These are phyloP conservation scores for Plantago ovata DNA, from an alignment of 257 asterid species.

Conservation along the genomic window DNA sequence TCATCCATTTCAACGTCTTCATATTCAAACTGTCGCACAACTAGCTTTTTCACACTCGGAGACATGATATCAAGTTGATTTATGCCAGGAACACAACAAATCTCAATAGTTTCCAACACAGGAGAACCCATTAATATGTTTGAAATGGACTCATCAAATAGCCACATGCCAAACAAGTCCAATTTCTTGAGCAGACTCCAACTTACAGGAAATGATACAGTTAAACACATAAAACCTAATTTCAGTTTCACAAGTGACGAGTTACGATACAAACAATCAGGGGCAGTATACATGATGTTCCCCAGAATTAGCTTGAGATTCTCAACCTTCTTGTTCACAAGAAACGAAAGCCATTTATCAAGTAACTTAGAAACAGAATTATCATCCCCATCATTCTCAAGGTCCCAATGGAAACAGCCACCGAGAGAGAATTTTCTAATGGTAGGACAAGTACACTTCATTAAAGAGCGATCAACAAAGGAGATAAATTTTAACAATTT, in stretches of 20 bases:
- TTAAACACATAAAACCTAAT: not conserved
- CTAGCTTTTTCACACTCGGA: not conserved
- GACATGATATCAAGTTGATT: not conserved
- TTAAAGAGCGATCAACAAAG: too few species aligned
- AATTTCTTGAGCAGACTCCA: not conserved
- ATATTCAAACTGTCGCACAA: not conserved
- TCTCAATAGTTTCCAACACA: not conserved
- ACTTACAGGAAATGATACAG: not conserved
- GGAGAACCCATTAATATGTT: not conserved
- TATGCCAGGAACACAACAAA: not conserved
- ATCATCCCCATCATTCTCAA: too few species aligned
- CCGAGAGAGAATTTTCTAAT: too few species aligned
- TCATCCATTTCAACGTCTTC: not conserved
- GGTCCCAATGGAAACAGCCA: too few species aligned
- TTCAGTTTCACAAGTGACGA: not conserved
- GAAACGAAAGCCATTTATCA: too few species aligned
- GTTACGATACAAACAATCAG: slow-evolving; percentile 1
- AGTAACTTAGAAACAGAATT: too few species aligned
- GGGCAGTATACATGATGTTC: not conserved
- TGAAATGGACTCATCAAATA: not conserved
- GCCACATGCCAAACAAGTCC: not conserved
- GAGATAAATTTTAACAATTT: too few species aligned
- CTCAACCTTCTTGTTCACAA: too few species aligned
- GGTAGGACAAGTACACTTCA: too few species aligned
- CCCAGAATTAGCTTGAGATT: not conserved